Evolutionary conservation across 768 basidiomycete species (phyloP), one percentile per base, ranked within the genome.

Genomic region (Jaapia argillacea): DNA sequence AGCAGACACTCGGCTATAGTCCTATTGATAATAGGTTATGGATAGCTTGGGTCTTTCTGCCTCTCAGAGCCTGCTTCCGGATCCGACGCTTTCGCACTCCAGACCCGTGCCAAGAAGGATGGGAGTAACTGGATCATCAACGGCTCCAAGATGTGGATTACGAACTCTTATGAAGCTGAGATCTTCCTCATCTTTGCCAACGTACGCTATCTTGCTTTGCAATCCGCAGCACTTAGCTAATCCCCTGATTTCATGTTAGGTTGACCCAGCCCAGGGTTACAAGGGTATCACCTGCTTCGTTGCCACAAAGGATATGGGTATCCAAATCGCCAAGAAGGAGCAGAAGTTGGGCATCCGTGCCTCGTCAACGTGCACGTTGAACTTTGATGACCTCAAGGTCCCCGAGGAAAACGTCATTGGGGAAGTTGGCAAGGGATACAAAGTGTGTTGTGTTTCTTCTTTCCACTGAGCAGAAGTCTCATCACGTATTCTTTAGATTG

Each of bases 91-190:
- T 99, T 99, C 58, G 92, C 94, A 0, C 69, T 99, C 25, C 89
- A 94, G 59, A 92, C 96, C 1, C 85, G 86, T 7, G 94, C 96
- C 13, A 82, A 72, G 58, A 87, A 85, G 61, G 82, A 89, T 37
- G 91, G 89, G 14, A 78, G 85, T 52, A 60, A 82, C 59, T 98
- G 84, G 75, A 67, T 91, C 24, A 59, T 99, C 42, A 93, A 91
- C 52, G 96, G 96, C n/a, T 88, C 89, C 44, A 99, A 99, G 70
- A 93, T 94, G 92, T 96, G 92, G 92, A 96, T 97, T 47, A 94
- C 92, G 21, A 97, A 97, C 64, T 93, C 91, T 1, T 74, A 79
- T 46, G 90, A 93, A 62, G 91, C 90, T 1, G 87, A 91, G 37
- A 72, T 93, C 31, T 87, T 86, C 69, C 80, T 94, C 51, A 86